A percentile compares a stretch with the other conserved stretches of the same genome.
These are phyloP conservation scores for Gynostemma pentaphyllum DNA, from an alignment of 306 rosid genomes.

Conservation along the genomic window DNA sequence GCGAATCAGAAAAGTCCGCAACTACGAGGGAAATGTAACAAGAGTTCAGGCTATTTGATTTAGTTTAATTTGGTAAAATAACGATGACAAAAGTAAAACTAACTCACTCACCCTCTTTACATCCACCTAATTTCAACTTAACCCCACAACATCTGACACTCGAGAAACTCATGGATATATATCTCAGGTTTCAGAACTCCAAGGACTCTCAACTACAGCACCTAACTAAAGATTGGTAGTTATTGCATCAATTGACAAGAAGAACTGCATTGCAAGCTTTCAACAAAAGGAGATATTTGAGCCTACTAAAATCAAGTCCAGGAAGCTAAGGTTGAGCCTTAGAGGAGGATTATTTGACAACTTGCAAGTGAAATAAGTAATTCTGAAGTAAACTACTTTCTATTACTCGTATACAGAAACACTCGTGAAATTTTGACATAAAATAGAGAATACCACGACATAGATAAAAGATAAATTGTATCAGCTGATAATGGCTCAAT, in stretches of 20 bases:
- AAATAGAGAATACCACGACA: too few relatives aligned
- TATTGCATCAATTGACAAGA: neutral
- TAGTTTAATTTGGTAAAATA: neutral
- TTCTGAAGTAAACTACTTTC: too few relatives aligned
- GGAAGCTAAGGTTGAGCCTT: too few relatives aligned
- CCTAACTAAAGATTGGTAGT: neutral
- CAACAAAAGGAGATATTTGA: too few relatives aligned
- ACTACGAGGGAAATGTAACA: constrained; percentile 26
- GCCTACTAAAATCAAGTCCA: too few relatives aligned
- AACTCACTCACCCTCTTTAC: neutral
- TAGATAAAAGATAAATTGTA: too few relatives aligned
- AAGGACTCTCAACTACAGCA: neutral
- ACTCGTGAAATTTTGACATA: too few relatives aligned
- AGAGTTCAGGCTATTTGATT: neutral
- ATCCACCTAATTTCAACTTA: neutral
- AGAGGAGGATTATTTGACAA: too few relatives aligned
- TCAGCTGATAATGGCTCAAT: neutral
- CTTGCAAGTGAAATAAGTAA: too few relatives aligned
- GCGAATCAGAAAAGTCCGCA: constrained; percentile 89
- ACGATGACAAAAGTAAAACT: neutral
- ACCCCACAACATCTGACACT: neutral
- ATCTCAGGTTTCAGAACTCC: neutral
- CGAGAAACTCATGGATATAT: neutral
- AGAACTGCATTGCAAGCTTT: neutral
- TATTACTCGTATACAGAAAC: too few relatives aligned